Conservation (phyloP, 139 green algal species). For the Desmodesmus armatus region DNA sequence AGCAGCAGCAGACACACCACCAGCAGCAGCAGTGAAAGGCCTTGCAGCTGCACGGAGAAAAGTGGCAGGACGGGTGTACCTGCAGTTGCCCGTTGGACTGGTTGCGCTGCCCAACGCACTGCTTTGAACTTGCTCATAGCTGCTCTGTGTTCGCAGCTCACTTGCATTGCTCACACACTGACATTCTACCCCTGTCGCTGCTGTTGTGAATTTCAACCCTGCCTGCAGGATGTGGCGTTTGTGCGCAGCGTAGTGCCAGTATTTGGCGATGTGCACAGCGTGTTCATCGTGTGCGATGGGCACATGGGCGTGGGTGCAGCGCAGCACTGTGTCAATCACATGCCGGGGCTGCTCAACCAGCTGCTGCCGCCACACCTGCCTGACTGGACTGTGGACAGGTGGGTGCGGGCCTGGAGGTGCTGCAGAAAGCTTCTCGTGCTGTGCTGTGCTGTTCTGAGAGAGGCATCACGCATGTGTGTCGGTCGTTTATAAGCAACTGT, state of each 20-base stretch:
- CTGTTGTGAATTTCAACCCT: not conserved
- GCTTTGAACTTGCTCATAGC: not conserved
- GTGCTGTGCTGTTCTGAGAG: conserved; percentile 17
- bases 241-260: not conserved
- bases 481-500: not conserved
- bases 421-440: not conserved
- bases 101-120: not conserved
- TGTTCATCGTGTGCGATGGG: conserved; percentile 68
- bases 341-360: conserved; percentile 43
- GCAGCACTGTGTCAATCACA: conserved; percentile 17
- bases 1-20: too few species aligned
- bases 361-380: conserved; percentile 44
- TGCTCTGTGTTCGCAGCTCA: not conserved
- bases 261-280: conserved; percentile 39
- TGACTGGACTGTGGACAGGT: conserved; percentile 34
- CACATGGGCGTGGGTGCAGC: conserved; percentile 40
- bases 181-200: not conserved
- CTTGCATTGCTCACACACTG: not conserved
- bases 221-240: conserved; percentile 38
- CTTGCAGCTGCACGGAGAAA: too few species aligned
- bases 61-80: too few species aligned
- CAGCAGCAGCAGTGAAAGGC: too few species aligned
- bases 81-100: not conserved
- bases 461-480: not conserved
- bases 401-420: conserved; percentile 31